A percentile compares a stretch with the other conserved stretches of the same genome.
These are phyloP conservation scores for Sclerotinia glacialis DNA, from an alignment of 2,329 filamentous ascomycete species.

Conservation along the genomic window DNA sequence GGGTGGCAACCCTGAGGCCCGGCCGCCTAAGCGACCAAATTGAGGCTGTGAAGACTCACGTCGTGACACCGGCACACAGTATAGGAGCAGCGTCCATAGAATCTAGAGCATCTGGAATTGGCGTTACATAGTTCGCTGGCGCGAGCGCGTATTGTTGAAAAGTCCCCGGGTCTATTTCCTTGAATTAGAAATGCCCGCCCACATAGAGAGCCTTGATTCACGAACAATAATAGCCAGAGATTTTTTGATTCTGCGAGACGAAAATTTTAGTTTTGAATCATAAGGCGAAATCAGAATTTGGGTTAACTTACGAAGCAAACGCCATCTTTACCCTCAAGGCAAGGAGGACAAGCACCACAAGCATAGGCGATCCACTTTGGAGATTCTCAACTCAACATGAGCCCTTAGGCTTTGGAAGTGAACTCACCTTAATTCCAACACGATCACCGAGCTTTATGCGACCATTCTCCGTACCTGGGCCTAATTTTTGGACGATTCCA, in stretches of 20 bases:
- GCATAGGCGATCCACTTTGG: constrained; percentile 52
- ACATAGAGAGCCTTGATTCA: constrained; percentile 13
- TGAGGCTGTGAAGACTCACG: constrained; percentile 39
- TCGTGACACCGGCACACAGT: constrained; percentile 65
- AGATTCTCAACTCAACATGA: constrained; percentile 1
- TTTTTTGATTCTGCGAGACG: constrained; percentile 46
- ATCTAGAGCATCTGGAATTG: constrained; percentile 60
- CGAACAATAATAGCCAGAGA: constrained; percentile 62
- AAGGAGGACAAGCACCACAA: constrained; percentile 52
- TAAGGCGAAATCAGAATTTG: constrained; percentile 5
- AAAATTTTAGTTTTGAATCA: constrained; percentile 21
- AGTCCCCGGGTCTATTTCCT: constrained; percentile 53
- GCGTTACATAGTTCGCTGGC: constrained; percentile 66
- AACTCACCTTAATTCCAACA: constrained; percentile 63
- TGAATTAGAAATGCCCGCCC: constrained; percentile 7
- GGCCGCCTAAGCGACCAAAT: constrained; percentile 18
- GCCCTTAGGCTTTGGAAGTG: neutral
- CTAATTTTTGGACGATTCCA: constrained; percentile 62
- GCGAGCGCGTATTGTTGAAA: constrained; percentile 67
- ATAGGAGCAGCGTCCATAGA: constrained; percentile 63
- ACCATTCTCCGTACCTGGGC: constrained; percentile 54
- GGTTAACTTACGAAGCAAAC: constrained; percentile 58
- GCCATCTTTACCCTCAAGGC: constrained; percentile 58
- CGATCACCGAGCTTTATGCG: constrained; percentile 63
- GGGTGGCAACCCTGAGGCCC: constrained; percentile 23